phyloP scores from a whole-genome alignment of 345 rosid species.

The Euphorbia peplus region DNA sequence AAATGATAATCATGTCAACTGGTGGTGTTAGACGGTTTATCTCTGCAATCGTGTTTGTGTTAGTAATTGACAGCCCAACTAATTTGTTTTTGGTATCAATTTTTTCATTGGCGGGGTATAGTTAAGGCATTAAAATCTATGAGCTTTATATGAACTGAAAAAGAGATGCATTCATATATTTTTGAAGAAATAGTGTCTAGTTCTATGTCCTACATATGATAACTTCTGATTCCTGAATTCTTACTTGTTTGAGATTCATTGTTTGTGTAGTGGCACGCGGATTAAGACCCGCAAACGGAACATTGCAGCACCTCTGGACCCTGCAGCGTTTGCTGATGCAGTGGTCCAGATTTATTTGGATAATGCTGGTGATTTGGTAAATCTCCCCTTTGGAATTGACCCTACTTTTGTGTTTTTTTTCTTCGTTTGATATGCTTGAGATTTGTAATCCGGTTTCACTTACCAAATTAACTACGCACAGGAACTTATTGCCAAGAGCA shows the following conservation, averaged over 20 bases:
- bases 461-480: slow-evolving; percentile 21
- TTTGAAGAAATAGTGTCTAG: neutral
- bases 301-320: slow-evolving; percentile 93
- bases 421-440: neutral
- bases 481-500: slow-evolving; percentile 87
- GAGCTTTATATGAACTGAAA: neutral
- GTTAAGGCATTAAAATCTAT: neutral
- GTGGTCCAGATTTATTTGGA: slow-evolving; percentile 96
- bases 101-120: neutral
- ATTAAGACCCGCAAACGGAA: slow-evolving; percentile 99
- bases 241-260: neutral
- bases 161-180: no score
- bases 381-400: neutral
- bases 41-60: no score
- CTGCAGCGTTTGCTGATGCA: slow-evolving; percentile 96
- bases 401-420: neutral
- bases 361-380: slow-evolving; percentile 97
- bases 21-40: no score
- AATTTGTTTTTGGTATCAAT: neutral
- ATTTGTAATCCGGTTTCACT: neutral
- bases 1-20: no score
- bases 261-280: slow-evolving; percentile 83
- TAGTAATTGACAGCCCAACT: no score
- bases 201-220: neutral
- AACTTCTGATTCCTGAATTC: neutral